phyloP scores from a whole-genome alignment of 495 filamentous ascomycete genomes.

The Neurospora intermedia region DNA sequence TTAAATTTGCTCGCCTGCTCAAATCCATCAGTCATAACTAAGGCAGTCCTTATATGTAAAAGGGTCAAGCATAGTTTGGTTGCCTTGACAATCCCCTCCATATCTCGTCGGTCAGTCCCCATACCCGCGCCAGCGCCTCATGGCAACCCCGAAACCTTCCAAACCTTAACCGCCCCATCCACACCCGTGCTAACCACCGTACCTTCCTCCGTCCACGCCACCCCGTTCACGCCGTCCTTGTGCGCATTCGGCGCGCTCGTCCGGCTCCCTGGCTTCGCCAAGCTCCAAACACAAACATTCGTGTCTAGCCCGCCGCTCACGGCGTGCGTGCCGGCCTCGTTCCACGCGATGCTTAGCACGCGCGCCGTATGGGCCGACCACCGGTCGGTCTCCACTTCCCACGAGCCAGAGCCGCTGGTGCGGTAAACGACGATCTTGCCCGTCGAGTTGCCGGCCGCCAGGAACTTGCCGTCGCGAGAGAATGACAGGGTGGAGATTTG shows the following conservation, averaged over 20 bases:
- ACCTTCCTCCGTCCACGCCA: constrained; percentile 66
- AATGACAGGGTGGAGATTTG: constrained; percentile 64
- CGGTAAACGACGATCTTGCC: constrained; percentile 78
- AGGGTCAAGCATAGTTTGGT: background rate
- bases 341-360: constrained; percentile 77
- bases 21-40: background rate
- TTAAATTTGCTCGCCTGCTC: background rate
- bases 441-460: constrained; percentile 73
- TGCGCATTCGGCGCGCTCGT: constrained; percentile 75
- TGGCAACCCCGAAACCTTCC: constrained; percentile 60
- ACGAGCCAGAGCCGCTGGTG: constrained; percentile 32
- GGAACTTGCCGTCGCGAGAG: constrained; percentile 56
- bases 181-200: constrained; percentile 71
- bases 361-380: constrained; percentile 91
- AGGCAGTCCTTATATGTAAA: background rate
- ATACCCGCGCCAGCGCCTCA: constrained; percentile 12
- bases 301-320: constrained; percentile 83
- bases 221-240: constrained; percentile 88
- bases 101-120: background rate
- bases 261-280: constrained; percentile 69
- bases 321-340: constrained; percentile 59
- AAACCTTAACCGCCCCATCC: constrained; percentile 85
- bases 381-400: constrained; percentile 55
- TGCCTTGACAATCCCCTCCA: background rate
- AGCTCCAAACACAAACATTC: constrained; percentile 84